Evolutionary conservation across 164 flowering plant genomes (phyloP).

Genomic region (Houttuynia cordata): DNA sequence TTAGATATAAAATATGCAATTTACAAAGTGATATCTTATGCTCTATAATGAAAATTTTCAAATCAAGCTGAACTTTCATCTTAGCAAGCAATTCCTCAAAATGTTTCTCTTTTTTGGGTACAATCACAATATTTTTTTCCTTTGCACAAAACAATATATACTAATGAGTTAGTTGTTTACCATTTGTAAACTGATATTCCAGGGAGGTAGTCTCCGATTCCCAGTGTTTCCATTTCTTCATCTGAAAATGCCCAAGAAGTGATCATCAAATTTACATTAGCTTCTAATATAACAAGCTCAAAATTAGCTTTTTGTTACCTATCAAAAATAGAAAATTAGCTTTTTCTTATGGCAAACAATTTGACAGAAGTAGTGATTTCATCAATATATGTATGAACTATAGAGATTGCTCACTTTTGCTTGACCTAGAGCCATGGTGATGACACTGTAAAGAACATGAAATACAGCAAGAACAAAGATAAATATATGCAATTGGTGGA

Average conservation of each 20-base stretch:
- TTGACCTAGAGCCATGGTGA: slow-evolving; percentile 39
- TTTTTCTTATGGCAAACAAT: too few species aligned
- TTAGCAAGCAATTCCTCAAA: too few species aligned
- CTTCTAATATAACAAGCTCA: too few species aligned
- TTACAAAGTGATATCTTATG: too few species aligned
- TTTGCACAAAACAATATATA: background rate
- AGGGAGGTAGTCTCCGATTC: slow-evolving; percentile 45
- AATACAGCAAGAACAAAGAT: slow-evolving; percentile 58
- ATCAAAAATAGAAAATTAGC: too few species aligned
- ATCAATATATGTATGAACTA: background rate
- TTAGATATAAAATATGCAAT: background rate
- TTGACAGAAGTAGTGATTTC: too few species aligned
- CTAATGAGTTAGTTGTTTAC: slow-evolving; percentile 12
- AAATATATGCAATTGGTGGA: slow-evolving; percentile 61
- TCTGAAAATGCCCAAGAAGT: slow-evolving; percentile 20
- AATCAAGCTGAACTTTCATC: too few species aligned
- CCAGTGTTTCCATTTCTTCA: slow-evolving; percentile 67
- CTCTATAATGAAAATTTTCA: too few species aligned
- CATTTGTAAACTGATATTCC: slow-evolving; percentile 52
- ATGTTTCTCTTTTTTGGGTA: too few species aligned
- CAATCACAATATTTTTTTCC: too few species aligned
- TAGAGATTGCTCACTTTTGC: slow-evolving; percentile 34
- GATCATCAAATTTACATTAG: too few species aligned
- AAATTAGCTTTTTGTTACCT: too few species aligned
- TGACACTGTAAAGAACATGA: slow-evolving; percentile 51